Evolutionary conservation across 169 alveolate species (phyloP), one percentile per base, ranked within the genome.

Genomic region (Plasmodium inui): DNA sequence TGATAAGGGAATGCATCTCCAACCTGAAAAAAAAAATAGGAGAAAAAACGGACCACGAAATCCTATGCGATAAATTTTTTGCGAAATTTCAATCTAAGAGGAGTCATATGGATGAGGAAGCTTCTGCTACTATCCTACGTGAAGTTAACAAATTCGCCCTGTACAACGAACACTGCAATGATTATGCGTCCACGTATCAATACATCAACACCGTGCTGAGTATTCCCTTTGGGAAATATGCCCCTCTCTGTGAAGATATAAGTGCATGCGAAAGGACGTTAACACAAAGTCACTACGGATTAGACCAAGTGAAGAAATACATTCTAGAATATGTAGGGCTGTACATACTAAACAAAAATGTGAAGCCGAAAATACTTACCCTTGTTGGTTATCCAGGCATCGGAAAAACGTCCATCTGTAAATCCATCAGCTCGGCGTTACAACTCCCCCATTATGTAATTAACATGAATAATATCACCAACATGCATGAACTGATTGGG

Each of bases 371-470:
- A 94, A 98, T 98, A 32, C 93, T 98, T 10, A 98, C 99, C 84
- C 96, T 98, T 44, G 98, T 97, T 34, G 99, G 99, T 2, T 99
- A 99, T 19, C 99, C 99, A 1, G 99, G 99, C 10, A 99, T 97
- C 26, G 99, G 99, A 8, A 98, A 98, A 96, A 98, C 99, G 3
- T 97, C 99, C 46, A 96, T 98, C n/a, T 99, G 98, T 30, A 97
- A 96, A 82, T 94, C 98, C 4, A 97, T 98, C 39, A 98, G 99
- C 14, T 93, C 97, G 73, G 96, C 99, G n/a, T 88, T 98, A 70
- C 96, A 97, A 76, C 92, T 99, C 44, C 97, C 98, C 94, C 96
- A 97, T 84, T 96, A 96, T 84, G 92, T 99, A 67, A 96, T 98
- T 76, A 90, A 93, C 44, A 95, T 97, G 80, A 99, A 99, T 39